Base-by-base conservation (phyloP, 2,329 filamentous ascomycete species). In the Periglandula ipomoeae region DNA sequence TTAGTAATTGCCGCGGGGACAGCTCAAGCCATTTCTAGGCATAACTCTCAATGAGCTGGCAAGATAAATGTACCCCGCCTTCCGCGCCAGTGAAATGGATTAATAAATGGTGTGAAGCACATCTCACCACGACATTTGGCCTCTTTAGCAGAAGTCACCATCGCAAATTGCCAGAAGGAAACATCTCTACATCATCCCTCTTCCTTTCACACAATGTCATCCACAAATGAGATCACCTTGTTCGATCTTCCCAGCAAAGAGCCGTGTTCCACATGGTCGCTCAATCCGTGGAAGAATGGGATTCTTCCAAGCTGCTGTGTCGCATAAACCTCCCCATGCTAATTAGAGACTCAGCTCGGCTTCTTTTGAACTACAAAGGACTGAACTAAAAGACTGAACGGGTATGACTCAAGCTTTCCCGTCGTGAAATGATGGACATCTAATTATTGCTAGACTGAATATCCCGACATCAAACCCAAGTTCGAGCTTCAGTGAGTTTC, bases 231-330 rank as follows among this genome's bases (percentile, higher is more conserved):
- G 39, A 67, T 83, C 34, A 66, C 76, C 8, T 61, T 87, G 2
- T 85, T 79, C 55, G 84, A 87, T 60, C 62, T 87, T 3, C 76
- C 82, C 3, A 80, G 71, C 63, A 75, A 70, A 59, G 64, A 55
- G 22, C 61, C 67, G 19, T 68, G 67, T 15, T 61, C 67, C 35
- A 65, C 65, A 7, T 87, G 84, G 84, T 84, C 82, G 1, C 65
- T 78, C 41, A 88, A 87, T 60, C 77, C 83, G 1, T 87, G 82
- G 83, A 87, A 84, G 66, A 79, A 82, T 84, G 65, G n/a, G 56
- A 59, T 20, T 39, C 17, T 20, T 23, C 19, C 6, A 8, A 39
- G 9, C 11, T 19, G 13, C 6, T 19, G 19, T 20, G 19, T 20
- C 13, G 2, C n/a, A n/a, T 11, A n/a, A 19, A 39, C 11, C 17